Base-by-base conservation (phyloP, 495 filamentous ascomycete genomes). In the Viridothelium virens region DNA sequence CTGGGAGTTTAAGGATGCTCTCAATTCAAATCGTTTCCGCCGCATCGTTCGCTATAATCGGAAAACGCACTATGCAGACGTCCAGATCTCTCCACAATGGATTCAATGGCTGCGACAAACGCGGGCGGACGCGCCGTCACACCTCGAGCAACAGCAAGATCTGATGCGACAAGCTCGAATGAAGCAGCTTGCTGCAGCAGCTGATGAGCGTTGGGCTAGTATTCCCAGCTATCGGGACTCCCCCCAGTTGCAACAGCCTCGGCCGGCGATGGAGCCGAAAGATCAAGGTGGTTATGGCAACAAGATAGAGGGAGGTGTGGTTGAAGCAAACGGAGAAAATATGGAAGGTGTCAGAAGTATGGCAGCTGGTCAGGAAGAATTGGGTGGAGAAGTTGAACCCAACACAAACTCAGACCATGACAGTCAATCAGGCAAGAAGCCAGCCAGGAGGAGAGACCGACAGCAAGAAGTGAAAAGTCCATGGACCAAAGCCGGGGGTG, bases 61-160 rank as follows among this genome's bases (percentile, higher is more conserved):
- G 0, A 79, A 79, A 62, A 84, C 83, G 1, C 88, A 90, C 70
- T 84, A 83, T 74, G 81, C 79, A 71, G 87, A 93, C 63, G 84
- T 95, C 38, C 74, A 87, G 67, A 82, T 88, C 47, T 74, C 79
- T 59, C 84, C 93, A 1, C 86, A 89, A 79, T 98, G 94, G 94
- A 90, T 93, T 75, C 93, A 97, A 75, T 98, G 94, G 94, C 87
- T 98, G 12, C 91, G 95, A 46, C 84, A 95, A 70, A 89, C 90
- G 9, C 89, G 94, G 3, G 18, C 72, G 6, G 73, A 84, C 6
- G 80, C 95, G 0, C 94, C 94, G 0, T 85, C 84, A 0, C 77
- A 96, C 18, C 70, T 80, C 18, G 94, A 98, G 75, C 93, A 95
- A 70, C 77, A 79, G 47, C 74, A 78, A 38, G 93, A 98, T 50